Evolutionary conservation across 108 stramenopile species (phyloP).

Genomic region (Pseudonitzschia multiseries): DNA sequence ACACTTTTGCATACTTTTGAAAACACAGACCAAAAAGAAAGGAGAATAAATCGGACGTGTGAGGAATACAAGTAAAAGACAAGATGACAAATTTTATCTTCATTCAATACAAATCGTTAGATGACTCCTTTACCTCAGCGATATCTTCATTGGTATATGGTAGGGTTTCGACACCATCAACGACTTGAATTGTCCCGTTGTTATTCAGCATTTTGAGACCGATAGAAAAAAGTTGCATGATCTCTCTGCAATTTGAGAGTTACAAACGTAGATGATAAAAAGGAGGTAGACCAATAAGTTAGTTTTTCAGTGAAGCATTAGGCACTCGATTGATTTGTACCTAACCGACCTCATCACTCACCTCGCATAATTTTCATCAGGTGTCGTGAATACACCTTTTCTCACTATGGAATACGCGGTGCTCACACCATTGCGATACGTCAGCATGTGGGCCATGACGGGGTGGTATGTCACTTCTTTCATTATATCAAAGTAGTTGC

Average conservation of each 20-base stretch:
- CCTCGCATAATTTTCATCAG: neutral
- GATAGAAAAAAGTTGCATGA: constrained; percentile 76
- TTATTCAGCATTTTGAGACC: constrained; percentile 54
- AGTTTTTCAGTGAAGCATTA: too few relatives aligned
- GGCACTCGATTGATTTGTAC: too few relatives aligned
- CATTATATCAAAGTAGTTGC: constrained; percentile 72
- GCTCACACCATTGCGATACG: constrained; percentile 42
- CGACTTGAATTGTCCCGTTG: constrained; percentile 56
- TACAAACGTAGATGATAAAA: neutral
- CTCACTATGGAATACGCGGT: constrained; percentile 42
- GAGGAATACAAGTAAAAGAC: too few relatives aligned
- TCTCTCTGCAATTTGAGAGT: constrained; percentile 37
- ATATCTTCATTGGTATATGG: constrained; percentile 77
- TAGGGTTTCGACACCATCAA: constrained; percentile 30
- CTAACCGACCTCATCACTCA: too few relatives aligned
- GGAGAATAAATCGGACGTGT: neutral
- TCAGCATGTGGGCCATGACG: constrained; percentile 58
- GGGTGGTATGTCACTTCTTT: constrained; percentile 48
- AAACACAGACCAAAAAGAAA: neutral
- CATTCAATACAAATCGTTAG: too few relatives aligned
- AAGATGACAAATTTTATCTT: neutral
- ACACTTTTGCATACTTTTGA: constrained; percentile 15
- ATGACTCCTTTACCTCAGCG: constrained; percentile 17
- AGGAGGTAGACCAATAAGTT: too few relatives aligned
- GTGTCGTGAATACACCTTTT: neutral